A percentile compares a stretch with the other conserved stretches of the same genome.
phyloP scores from a whole-genome alignment of 352 stramenopile species.

The Elongisporangium prolatum region DNA sequence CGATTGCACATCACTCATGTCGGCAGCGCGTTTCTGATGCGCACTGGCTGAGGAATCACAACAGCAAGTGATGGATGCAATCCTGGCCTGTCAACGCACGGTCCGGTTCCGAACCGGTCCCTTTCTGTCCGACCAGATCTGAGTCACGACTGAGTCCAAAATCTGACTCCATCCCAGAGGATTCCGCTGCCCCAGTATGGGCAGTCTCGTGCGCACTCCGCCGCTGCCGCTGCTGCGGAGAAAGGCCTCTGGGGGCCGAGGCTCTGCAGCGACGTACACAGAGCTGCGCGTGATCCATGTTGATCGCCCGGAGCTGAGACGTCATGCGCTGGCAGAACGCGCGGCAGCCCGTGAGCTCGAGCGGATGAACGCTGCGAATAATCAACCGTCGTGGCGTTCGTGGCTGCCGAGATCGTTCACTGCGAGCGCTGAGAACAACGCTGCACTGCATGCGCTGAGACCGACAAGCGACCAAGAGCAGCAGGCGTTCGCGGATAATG shows the following conservation, averaged over 20 bases:
- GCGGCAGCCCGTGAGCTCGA: background rate
- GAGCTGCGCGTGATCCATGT: constrained; percentile 36
- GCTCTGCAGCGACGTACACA: background rate
- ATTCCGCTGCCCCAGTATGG: background rate
- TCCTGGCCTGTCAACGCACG: background rate
- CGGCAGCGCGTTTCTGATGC: background rate
- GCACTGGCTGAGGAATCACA: background rate
- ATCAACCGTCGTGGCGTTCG: background rate
- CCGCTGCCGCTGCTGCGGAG: background rate
- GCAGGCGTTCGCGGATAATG: constrained; percentile 47
- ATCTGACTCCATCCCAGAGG: background rate
- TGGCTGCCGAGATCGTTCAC: background rate
- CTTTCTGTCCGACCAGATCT: background rate
- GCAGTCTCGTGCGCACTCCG: background rate
- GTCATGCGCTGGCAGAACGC: constrained; percentile 9
- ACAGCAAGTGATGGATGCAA: background rate
- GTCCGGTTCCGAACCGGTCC: constrained; percentile 2
- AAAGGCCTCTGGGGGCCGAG: background rate
- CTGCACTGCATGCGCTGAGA: background rate
- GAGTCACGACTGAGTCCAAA: background rate
- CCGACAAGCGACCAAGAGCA: background rate
- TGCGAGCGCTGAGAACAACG: background rate
- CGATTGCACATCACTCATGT: constrained; percentile 46
- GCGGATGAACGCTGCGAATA: background rate
- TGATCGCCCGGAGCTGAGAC: constrained; percentile 27